Percentiles rank a stretch among this genome's conserved stretches.
Evolutionary conservation across 1,284 basidiomycete genomes (phyloP).

Genomic region (Cutaneotrichosporon cyanovorans): DNA sequence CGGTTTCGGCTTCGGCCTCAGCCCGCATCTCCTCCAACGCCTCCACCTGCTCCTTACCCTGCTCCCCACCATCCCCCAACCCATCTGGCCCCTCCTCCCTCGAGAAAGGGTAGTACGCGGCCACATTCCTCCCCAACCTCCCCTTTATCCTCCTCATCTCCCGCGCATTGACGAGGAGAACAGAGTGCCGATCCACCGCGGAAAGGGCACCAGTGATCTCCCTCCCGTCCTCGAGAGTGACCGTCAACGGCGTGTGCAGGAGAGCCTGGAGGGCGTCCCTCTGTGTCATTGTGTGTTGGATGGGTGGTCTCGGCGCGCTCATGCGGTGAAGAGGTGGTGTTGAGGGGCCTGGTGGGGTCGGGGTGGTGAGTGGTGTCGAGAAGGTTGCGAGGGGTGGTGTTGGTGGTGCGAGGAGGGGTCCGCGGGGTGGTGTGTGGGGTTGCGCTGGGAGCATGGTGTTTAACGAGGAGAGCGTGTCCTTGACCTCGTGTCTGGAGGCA

Average conservation of each 20-base stretch:
- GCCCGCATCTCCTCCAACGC: background rate
- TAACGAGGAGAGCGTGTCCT: too few relatives aligned
- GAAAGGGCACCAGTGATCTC: slow-evolving; percentile 7
- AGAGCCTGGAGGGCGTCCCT: slow-evolving; percentile 8
- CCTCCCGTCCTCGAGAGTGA: slow-evolving; percentile 12
- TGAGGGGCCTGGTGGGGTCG: background rate
- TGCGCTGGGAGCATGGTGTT: too few relatives aligned
- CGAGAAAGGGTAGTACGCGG: slow-evolving; percentile 11
- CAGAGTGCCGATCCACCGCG: slow-evolving; percentile 7
- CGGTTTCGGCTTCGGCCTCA: too few relatives aligned
- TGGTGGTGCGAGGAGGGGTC: too few relatives aligned
- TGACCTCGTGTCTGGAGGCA: too few relatives aligned
- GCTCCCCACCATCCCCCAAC: background rate
- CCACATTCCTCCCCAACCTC: slow-evolving; percentile 1
- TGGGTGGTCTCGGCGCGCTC: too few relatives aligned
- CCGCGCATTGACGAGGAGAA: slow-evolving; percentile 9
- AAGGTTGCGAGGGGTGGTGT: too few relatives aligned
- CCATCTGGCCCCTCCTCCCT: background rate
- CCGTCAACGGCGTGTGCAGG: slow-evolving; percentile 9
- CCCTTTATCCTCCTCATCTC: slow-evolving; percentile 8
- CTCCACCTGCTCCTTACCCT: background rate
- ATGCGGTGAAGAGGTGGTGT: too few relatives aligned
- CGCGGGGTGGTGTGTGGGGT: too few relatives aligned
- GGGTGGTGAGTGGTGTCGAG: background rate
- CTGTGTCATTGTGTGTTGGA: background rate